Conservation (phyloP, 345 rosid species). For the Eucalyptus brandiana region DNA sequence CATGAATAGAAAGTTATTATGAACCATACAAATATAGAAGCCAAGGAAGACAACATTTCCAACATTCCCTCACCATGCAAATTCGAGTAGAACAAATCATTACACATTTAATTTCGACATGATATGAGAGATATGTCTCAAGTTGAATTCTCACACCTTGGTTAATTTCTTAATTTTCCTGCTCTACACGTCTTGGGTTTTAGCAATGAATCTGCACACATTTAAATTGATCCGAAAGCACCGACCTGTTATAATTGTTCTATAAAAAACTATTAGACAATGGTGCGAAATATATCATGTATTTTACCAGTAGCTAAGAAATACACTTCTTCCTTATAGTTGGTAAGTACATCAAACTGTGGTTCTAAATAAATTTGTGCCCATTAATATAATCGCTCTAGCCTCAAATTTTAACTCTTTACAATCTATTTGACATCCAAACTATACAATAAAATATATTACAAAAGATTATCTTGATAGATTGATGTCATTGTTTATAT, state of each 20-base stretch:
- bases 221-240: not conserved
- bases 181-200: not conserved
- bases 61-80: not conserved
- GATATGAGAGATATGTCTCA: not conserved
- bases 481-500: not conserved
- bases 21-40: not conserved
- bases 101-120: not conserved
- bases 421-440: not conserved
- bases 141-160: not conserved
- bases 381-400: not conserved
- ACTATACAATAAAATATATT: not conserved
- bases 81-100: not conserved
- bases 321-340: not conserved
- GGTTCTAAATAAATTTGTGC: not conserved
- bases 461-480: not conserved
- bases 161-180: not conserved
- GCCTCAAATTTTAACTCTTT: not conserved
- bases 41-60: not conserved
- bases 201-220: not conserved
- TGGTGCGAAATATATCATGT: not conserved
- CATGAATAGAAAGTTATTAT: not conserved
- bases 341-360: not conserved
- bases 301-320: not conserved
- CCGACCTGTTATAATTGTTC: accelerated
- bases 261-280: not conserved